phyloP scores from a whole-genome alignment of 2,329 filamentous ascomycete species.

The Apiospora sp. region DNA sequence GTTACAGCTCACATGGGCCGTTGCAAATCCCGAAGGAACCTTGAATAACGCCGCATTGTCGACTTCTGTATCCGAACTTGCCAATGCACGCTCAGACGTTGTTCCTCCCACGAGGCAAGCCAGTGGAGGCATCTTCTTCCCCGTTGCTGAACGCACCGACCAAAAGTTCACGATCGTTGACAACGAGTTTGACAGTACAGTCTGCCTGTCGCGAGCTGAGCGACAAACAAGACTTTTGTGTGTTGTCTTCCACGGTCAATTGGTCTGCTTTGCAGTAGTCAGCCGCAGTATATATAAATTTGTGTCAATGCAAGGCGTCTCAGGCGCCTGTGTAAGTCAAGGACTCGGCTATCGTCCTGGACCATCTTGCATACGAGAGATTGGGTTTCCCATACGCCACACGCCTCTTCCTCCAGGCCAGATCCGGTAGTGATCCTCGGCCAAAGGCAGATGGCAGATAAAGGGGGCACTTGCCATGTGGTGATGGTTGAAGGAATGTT shows the following conservation, averaged over 20 bases:
- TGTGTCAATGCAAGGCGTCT: background rate
- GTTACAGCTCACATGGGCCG: constrained; percentile 12
- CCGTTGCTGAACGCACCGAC: background rate
- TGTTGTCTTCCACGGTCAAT: background rate
- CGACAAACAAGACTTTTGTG: no score
- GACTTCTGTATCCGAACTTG: background rate
- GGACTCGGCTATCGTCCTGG: background rate
- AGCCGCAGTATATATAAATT: background rate
- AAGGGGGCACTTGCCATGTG: background rate
- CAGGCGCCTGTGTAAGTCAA: background rate
- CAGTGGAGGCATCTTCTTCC: background rate
- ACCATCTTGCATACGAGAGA: constrained; percentile 3
- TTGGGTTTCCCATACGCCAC: background rate
- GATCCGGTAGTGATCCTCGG: background rate
- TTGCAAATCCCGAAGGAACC: background rate
- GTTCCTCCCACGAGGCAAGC: background rate
- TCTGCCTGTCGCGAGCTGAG: background rate
- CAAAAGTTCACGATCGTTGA: background rate
- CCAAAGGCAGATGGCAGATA: background rate
- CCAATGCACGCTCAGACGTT: background rate
- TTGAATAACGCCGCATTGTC: background rate
- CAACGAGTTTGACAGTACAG: background rate
- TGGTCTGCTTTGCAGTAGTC: background rate
- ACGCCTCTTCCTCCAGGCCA: background rate
- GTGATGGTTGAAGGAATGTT: background rate